Conservation (phyloP, 331 rosid genomes). For the Rosa hybrid region DNA sequence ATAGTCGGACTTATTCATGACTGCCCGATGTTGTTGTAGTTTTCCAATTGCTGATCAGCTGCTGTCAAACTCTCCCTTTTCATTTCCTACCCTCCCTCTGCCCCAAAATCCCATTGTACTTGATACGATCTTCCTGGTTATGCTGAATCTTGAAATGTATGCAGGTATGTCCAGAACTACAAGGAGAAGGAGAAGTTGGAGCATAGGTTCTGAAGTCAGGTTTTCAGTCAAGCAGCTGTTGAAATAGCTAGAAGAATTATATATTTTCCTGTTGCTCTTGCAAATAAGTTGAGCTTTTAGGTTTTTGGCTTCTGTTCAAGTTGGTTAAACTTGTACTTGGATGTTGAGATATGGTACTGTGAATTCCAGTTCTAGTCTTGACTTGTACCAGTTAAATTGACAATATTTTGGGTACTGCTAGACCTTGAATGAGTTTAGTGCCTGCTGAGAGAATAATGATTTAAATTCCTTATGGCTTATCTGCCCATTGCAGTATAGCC, state of each 20-base stretch:
- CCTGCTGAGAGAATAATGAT: too few relatives aligned
- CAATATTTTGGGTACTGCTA: too few relatives aligned
- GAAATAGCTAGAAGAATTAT: background rate
- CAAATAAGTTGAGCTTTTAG: conserved; percentile 24
- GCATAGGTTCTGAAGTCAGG: conserved; percentile 65
- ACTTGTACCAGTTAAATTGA: background rate
- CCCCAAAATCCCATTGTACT: background rate
- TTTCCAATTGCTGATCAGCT: background rate
- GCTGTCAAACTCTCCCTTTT: background rate
- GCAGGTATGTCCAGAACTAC: conserved; percentile 74
- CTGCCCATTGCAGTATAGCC: too few relatives aligned
- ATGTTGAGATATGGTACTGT: conserved; percentile 6
- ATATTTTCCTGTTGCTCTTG: conserved; percentile 11
- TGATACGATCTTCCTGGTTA: background rate
- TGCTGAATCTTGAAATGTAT: conserved; percentile 18
- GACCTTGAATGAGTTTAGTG: too few relatives aligned
- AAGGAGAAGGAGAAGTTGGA: conserved; percentile 74
- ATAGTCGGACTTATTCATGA: too few relatives aligned
- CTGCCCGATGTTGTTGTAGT: too few relatives aligned
- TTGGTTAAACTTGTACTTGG: conserved; percentile 12
- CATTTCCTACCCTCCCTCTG: background rate
- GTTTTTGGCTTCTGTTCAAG: conserved; percentile 2
- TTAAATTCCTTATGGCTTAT: too few relatives aligned
- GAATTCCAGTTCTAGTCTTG: conserved; percentile 12
- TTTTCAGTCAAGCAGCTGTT: background rate